phyloP scores from a whole-genome alignment of 108 stramenopile genomes.

The Nitzschia sp. region DNA sequence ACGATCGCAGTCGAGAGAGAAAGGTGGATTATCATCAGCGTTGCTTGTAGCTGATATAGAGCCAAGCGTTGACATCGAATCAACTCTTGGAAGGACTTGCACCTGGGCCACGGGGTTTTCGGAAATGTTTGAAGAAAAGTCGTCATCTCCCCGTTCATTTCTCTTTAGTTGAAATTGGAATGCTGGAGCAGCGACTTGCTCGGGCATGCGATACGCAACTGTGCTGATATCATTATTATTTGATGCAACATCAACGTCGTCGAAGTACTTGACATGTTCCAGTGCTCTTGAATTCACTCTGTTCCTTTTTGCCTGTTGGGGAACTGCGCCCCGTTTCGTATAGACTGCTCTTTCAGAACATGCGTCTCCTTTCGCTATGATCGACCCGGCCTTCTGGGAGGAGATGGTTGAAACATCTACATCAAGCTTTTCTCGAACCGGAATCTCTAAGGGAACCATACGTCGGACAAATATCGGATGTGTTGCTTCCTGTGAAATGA shows the following conservation, averaged over 20 bases:
- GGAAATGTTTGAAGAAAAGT: not conserved
- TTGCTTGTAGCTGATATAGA: not conserved
- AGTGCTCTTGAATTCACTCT: not conserved
- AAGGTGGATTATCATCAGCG: not conserved
- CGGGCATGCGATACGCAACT: not conserved
- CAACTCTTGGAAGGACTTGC: no score
- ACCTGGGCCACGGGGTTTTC: no score
- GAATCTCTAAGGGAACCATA: slow-evolving; percentile 6
- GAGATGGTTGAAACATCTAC: slow-evolving; percentile 8
- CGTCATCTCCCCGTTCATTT: not conserved
- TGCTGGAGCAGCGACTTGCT: not conserved
- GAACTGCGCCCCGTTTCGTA: not conserved
- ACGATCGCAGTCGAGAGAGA: not conserved
- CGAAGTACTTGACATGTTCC: slow-evolving; percentile 9
- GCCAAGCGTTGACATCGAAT: slow-evolving; percentile 6
- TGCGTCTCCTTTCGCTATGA: not conserved
- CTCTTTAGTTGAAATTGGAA: not conserved
- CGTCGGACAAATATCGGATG: slow-evolving; percentile 4
- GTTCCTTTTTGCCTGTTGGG: not conserved
- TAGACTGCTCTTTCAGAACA: not conserved
- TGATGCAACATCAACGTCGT: not conserved
- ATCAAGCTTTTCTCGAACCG: not conserved
- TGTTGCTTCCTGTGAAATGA: slow-evolving; percentile 14
- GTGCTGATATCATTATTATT: slow-evolving; percentile 6
- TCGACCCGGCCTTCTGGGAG: not conserved